Evolutionary conservation across 495 filamentous ascomycete species (phyloP).

Genomic region (Cercophora scortea): DNA sequence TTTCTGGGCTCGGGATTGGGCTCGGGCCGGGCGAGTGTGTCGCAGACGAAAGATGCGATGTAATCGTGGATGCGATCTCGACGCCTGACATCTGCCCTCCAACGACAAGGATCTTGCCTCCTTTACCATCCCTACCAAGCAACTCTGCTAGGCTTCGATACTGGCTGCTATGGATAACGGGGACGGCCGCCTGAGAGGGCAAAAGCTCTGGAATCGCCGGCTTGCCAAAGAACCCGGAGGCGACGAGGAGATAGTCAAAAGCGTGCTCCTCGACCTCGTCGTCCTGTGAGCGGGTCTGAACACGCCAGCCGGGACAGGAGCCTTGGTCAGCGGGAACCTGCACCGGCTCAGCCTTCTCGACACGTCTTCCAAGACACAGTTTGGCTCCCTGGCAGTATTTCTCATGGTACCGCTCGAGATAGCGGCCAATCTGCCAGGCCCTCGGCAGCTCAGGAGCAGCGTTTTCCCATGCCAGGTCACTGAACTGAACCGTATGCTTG

Average conservation of each 20-base stretch:
- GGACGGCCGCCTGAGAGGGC: conserved; percentile 21
- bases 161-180: conserved; percentile 55
- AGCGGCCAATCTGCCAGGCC: conserved; percentile 69
- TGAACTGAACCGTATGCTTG: conserved; percentile 70
- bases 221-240: conserved; percentile 67
- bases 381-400: conserved; percentile 44
- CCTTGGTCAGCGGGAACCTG: conserved; percentile 2
- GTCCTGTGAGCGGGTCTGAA: conserved; percentile 34
- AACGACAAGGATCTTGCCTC: conserved; percentile 64
- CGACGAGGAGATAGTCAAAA: conserved; percentile 70
- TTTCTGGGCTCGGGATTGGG: conserved; percentile 21
- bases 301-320: conserved; percentile 39
- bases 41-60: conserved; percentile 57
- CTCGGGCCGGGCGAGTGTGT: conserved; percentile 35
- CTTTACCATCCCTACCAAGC: conserved; percentile 17
- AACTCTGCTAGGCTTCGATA: conserved; percentile 36
- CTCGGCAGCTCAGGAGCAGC: conserved; percentile 56
- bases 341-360: conserved; percentile 39
- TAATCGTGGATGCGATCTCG: conserved; percentile 66
- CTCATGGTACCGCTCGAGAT: conserved; percentile 55
- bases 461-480: conserved; percentile 62
- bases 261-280: conserved; percentile 18
- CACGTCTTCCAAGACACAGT: conserved; percentile 45
- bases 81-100: conserved; percentile 80
- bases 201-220: conserved; percentile 46